Evolutionary conservation across 345 rosid genomes (phyloP).

Genomic region (Aquilaria malaccensis): DNA sequence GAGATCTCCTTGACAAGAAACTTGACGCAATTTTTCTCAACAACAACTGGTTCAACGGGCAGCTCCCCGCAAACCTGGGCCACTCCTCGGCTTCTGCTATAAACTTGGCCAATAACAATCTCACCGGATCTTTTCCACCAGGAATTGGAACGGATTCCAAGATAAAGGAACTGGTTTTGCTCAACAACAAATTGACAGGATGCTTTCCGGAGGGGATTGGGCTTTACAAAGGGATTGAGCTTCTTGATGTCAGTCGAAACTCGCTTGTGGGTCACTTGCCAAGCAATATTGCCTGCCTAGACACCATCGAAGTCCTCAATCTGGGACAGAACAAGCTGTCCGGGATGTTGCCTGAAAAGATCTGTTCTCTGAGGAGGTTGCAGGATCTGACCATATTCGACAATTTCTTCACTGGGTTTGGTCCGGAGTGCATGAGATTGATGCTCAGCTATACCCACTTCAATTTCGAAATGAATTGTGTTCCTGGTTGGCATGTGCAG

Average conservation of each 20-base stretch:
- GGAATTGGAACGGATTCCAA: conserved; percentile 53
- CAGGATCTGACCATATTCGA: conserved; percentile 65
- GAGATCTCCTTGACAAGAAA: conserved; percentile 54
- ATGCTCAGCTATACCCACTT: conserved; percentile 49
- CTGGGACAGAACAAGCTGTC: conserved; percentile 73
- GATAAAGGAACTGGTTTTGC: conserved; percentile 62
- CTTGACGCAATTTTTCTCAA: conserved; percentile 83
- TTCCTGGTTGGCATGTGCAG: conserved; percentile 73
- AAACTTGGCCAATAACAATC: conserved; percentile 66
- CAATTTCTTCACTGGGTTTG: conserved; percentile 89
- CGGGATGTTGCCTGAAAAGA: conserved; percentile 61
- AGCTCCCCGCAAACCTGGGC: conserved; percentile 62
- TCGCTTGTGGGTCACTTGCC: conserved; percentile 77
- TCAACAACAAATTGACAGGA: conserved; percentile 76
- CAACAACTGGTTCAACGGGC: conserved; percentile 56
- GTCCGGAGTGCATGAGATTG: conserved; percentile 54
- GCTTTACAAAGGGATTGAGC: conserved; percentile 50
- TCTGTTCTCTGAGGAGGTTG: conserved; percentile 57
- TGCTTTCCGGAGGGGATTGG: conserved; percentile 87
- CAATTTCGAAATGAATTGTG: conserved; percentile 68
- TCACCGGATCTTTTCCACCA: conserved; percentile 61
- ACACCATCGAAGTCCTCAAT: conserved; percentile 60
- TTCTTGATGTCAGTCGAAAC: conserved; percentile 72
- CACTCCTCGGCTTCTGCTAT: conserved; percentile 83
- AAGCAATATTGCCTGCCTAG: conserved; percentile 54